Evolutionary conservation across 2,329 filamentous ascomycete genomes (phyloP).

Genomic region (Madurella mycetomatis): DNA sequence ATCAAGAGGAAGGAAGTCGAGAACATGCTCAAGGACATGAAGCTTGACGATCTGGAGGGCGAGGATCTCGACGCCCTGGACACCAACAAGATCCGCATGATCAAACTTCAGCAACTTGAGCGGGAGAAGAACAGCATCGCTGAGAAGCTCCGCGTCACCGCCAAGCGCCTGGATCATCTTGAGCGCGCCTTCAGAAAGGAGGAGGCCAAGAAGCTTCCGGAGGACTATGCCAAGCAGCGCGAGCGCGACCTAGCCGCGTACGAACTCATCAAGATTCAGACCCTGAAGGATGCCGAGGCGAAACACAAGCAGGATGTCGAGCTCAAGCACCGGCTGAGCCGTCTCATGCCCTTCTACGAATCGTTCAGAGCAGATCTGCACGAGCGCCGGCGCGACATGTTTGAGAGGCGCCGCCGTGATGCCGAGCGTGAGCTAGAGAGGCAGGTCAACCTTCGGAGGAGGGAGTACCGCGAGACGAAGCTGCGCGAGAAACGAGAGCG

Average conservation of each 20-base stretch:
- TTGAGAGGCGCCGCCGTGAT: constrained; percentile 86
- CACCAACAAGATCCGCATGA: constrained; percentile 81
- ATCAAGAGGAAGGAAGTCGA: constrained; percentile 91
- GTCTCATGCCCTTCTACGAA: constrained; percentile 81
- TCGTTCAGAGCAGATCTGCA: constrained; percentile 76
- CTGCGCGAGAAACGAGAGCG: constrained; percentile 77
- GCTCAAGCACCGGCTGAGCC: constrained; percentile 85
- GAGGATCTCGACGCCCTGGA: constrained; percentile 83
- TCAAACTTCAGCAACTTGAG: constrained; percentile 94
- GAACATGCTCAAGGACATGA: constrained; percentile 86
- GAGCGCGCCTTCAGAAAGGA: constrained; percentile 96
- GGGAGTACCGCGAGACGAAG: constrained; percentile 80
- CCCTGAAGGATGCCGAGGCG: constrained; percentile 70
- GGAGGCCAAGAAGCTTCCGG: constrained; percentile 83
- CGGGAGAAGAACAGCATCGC: constrained; percentile 96
- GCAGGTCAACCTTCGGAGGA: constrained; percentile 81
- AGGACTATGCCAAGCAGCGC: constrained; percentile 81
- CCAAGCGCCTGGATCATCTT: constrained; percentile 93
- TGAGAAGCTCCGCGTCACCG: constrained; percentile 84
- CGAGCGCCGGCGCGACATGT: constrained; percentile 86
- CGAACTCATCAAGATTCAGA: constrained; percentile 72
- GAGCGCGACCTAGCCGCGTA: constrained; percentile 74
- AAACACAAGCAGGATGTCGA: constrained; percentile 92
- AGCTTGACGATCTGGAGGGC: constrained; percentile 76
- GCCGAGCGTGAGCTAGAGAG: constrained; percentile 91